Base-by-base conservation (phyloP, 2,329 filamentous ascomycete genomes). In the Pseudopithomyces maydicus region DNA sequence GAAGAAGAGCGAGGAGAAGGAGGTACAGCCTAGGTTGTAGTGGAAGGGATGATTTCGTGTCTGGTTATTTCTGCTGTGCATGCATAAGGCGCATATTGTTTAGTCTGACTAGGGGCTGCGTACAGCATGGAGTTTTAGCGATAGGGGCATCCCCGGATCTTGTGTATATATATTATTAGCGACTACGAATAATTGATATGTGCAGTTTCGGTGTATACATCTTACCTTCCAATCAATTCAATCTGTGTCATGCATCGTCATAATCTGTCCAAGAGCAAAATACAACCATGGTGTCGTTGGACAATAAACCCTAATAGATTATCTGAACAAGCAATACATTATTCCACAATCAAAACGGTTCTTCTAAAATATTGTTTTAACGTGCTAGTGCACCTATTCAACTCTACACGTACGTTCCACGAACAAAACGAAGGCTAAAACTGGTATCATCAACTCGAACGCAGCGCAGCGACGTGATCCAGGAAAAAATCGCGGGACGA, bases 1-100 rank as follows among this genome's bases (percentile, higher is more conserved):
- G 14, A 54, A 39, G 32, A 35, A 36, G 1, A 33, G 57, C 4
- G 52, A 36, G 3, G 49, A 39, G 12, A 35, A 55, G 22, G 50
- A 22, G n/a, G 32, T 11, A 12, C 56, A 55, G 57, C 32, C 62
- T 29, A 69, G 64, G 53, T 41, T 70, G 46, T 70, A 45, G 55
- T 26, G 35, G 12, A 38, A 14, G 35, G 35, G 12, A 14, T 35
- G 7, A 14, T 35, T 35, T 35, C 32, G 32, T 35, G 14, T 35
- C n/a, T 29, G 26, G 26, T 4, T 4, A 39, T 15, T 26, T 44
- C 19, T 44, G 19, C 10, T 26, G 26, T 26, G n/a, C 8, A 44
- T 29, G 22, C 12, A 7, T 26, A n/a, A 3, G 26, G 42, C n/a
- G 39, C 8, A 20, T 11, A 11, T 42, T 20, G 39, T 42, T 20